phyloP scores from a whole-genome alignment of 2,329 filamentous ascomycete species.

The Pseudocercospora eumusae region DNA sequence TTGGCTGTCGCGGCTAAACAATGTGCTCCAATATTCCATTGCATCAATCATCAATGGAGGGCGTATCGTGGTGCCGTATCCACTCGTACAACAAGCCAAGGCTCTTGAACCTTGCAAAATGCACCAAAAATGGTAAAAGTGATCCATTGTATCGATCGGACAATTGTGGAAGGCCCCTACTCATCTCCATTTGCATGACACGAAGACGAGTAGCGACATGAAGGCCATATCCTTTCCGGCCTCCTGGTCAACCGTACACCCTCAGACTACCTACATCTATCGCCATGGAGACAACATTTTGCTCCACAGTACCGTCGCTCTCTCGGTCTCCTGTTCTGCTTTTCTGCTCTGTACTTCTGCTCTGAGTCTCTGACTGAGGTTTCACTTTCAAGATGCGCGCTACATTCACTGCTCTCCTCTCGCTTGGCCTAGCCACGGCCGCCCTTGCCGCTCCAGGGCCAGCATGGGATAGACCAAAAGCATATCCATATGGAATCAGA shows the following conservation, averaged over 20 bases:
- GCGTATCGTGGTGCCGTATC: neutral
- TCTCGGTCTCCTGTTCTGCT: neutral
- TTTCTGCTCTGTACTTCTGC: neutral
- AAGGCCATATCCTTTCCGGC: neutral
- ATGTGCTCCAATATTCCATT: neutral
- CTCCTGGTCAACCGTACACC: neutral
- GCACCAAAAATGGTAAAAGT: neutral
- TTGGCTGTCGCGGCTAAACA: slow-evolving; percentile 6
- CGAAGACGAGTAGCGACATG: slow-evolving; percentile 4
- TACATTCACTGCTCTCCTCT: neutral
- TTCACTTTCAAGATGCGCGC: neutral
- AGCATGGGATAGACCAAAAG: slow-evolving; percentile 5
- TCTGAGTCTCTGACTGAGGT: neutral
- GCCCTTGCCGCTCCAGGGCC: slow-evolving; percentile 2
- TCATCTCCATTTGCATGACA: slow-evolving; percentile 9
- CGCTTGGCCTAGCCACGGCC: neutral
- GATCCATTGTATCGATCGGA: neutral
- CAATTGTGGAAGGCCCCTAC: neutral
- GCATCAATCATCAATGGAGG: slow-evolving; percentile 2
- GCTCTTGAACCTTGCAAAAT: slow-evolving; percentile 3
- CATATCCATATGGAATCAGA: slow-evolving; percentile 18
- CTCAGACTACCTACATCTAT: neutral
- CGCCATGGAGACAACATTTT: neutral
- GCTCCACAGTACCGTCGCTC: neutral
- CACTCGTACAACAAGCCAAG: slow-evolving; percentile 10